Evolutionary conservation across 75 land plant species (phyloP).

Genomic region (Pinus taeda): DNA sequence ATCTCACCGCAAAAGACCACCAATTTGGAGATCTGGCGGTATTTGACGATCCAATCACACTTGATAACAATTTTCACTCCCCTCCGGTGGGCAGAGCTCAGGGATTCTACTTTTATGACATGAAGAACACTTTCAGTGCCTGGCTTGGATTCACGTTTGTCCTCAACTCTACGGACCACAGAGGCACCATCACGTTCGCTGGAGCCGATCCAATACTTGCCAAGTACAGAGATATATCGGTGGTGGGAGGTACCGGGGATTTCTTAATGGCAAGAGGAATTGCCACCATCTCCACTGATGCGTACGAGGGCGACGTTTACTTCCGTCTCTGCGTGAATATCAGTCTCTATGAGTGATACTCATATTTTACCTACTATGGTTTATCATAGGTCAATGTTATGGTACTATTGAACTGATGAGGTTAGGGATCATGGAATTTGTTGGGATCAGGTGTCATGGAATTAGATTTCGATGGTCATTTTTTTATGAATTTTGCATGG

Average conservation of each 20-base stretch:
- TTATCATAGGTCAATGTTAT: too few species aligned
- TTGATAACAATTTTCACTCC: constrained; percentile 40
- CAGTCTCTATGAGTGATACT: constrained; percentile 48
- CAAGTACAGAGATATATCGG: constrained; percentile 48
- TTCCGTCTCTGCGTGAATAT: constrained; percentile 42
- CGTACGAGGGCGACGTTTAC: constrained; percentile 43
- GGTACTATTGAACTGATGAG: too few species aligned
- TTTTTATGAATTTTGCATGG: too few species aligned
- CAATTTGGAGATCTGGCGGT: constrained; percentile 57
- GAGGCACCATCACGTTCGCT: constrained; percentile 41
- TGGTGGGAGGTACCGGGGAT: constrained; percentile 61
- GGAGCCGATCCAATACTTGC: constrained; percentile 46
- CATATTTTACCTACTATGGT: neutral
- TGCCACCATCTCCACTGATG: constrained; percentile 49
- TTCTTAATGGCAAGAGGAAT: constrained; percentile 54
- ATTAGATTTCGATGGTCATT: too few species aligned
- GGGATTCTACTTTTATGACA: constrained; percentile 44
- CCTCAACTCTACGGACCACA: constrained; percentile 38
- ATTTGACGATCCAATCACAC: constrained; percentile 55
- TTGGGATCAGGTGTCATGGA: too few species aligned
- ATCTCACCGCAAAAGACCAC: constrained; percentile 16
- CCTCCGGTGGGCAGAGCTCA: constrained; percentile 51
- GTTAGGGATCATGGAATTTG: too few species aligned
- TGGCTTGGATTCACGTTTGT: constrained; percentile 52
- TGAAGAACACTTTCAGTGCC: constrained; percentile 32